Evolutionary conservation across 192 early-diverging fungal genomes (phyloP).

Genomic region (Mortierella hygrophila): DNA sequence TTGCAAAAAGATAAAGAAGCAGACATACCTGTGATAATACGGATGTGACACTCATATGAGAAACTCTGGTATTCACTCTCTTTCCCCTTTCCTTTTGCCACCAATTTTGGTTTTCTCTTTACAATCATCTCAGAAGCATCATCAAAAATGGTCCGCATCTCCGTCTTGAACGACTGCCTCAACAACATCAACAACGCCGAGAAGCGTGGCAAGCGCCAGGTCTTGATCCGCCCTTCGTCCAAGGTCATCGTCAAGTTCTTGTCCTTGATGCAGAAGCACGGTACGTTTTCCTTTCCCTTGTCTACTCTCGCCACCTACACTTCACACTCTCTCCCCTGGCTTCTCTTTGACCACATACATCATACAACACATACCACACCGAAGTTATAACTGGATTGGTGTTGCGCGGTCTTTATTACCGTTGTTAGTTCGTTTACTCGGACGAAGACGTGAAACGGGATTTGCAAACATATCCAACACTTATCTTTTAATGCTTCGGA

Average conservation of each 20-base stretch:
- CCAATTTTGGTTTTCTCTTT: slow-evolving; percentile 11
- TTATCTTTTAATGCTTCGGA: slow-evolving; percentile 83
- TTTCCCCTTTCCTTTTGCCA: background rate
- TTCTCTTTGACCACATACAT: background rate
- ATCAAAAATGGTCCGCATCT: slow-evolving; percentile 94
- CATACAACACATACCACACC: slow-evolving; percentile 32
- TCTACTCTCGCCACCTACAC: background rate
- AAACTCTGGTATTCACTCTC: slow-evolving; percentile 46
- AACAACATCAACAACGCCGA: slow-evolving; percentile 99
- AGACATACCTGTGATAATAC: slow-evolving; percentile 2
- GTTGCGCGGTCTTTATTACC: slow-evolving; percentile 56
- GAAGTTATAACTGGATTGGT: slow-evolving; percentile 83
- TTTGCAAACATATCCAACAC: slow-evolving; percentile 52
- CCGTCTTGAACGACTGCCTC: slow-evolving; percentile 96
- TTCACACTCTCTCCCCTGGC: background rate
- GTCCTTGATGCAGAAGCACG: slow-evolving; percentile 99
- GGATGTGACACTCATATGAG: slow-evolving; percentile 59
- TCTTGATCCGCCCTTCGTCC: slow-evolving; percentile 95
- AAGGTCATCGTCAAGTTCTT: slow-evolving; percentile 99
- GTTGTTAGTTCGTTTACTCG: slow-evolving; percentile 3
- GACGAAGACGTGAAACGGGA: background rate
- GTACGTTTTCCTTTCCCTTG: slow-evolving; percentile 62
- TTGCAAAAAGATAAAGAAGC: background rate
- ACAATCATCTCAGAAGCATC: slow-evolving; percentile 28
- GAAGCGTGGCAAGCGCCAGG: slow-evolving; percentile 98